These are phyloP conservation scores for Tylopilus sp. DNA, from an alignment of 1,284 basidiomycete species.

Conservation along the genomic window DNA sequence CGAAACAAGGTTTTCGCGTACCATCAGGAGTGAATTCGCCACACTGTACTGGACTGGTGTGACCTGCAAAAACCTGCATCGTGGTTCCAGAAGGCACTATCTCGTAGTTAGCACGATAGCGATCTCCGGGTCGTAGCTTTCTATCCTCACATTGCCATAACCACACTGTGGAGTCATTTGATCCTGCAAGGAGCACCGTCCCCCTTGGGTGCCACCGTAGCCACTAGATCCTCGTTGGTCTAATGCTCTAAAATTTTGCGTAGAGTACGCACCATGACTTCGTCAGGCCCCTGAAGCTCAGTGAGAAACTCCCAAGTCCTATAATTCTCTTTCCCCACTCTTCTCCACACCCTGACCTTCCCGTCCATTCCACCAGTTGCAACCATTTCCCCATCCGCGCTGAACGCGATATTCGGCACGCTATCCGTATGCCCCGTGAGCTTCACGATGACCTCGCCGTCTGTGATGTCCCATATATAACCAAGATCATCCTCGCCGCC, in stretches of 20 bases:
- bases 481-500: slow-evolving; percentile 97
- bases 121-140: background rate
- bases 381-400: slow-evolving; percentile 89
- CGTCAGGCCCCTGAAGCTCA: slow-evolving; percentile 93
- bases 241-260: background rate
- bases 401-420: slow-evolving; percentile 87
- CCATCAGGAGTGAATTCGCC: slow-evolving; percentile 95
- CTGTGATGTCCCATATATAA: slow-evolving; percentile 93
- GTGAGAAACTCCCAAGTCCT: slow-evolving; percentile 93
- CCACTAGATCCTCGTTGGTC: slow-evolving; percentile 66
- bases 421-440: slow-evolving; percentile 95
- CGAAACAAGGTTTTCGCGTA: slow-evolving; percentile 36
- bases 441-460: slow-evolving; percentile 84
- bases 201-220: slow-evolving; percentile 98
- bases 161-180: slow-evolving; percentile 97
- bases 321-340: slow-evolving; percentile 80
- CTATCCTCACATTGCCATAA: slow-evolving; percentile 88
- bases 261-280: slow-evolving; percentile 83
- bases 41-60: slow-evolving; percentile 87
- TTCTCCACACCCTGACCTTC: slow-evolving; percentile 90
- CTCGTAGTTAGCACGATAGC: slow-evolving; percentile 16
- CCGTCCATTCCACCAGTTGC: slow-evolving; percentile 99
- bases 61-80: slow-evolving; percentile 97
- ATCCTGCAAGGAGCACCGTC: slow-evolving; percentile 88
- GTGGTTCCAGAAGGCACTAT: slow-evolving; percentile 93